Conservation (phyloP, 805 yeast species). For the Candida sanyiensis region DNA sequence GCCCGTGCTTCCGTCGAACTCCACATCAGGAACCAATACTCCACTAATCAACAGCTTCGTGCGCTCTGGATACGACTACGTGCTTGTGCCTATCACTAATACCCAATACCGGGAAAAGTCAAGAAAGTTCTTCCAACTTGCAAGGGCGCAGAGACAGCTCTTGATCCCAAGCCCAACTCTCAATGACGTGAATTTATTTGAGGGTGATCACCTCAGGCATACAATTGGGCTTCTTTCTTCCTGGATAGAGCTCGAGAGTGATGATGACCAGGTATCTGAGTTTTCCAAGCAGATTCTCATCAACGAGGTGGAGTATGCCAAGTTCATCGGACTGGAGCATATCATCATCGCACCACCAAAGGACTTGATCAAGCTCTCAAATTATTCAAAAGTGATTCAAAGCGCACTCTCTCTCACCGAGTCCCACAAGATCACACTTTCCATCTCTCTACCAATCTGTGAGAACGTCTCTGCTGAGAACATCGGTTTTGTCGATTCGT, state of each 20-base stretch:
- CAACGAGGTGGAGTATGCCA: conserved; percentile 55
- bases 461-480: conserved; percentile 34
- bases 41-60: conserved; percentile 25
- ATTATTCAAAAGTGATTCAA: conserved; percentile 40
- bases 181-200: conserved; percentile 37
- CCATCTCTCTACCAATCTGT: conserved; percentile 44
- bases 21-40: conserved; percentile 27
- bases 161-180: conserved; percentile 36
- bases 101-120: conserved; percentile 41
- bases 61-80: conserved; percentile 43
- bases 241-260: conserved; percentile 65
- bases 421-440: conserved; percentile 27
- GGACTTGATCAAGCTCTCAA: conserved; percentile 45
- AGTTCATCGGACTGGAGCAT: conserved; percentile 50
- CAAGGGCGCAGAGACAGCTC: conserved; percentile 23
- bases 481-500: conserved; percentile 32
- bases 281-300: conserved; percentile 51
- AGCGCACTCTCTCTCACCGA: conserved; percentile 30
- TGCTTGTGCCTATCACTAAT: conserved; percentile 52
- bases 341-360: conserved; percentile 62
- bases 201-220: conserved; percentile 36
- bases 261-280: conserved; percentile 42
- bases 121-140: conserved; percentile 32
- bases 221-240: conserved; percentile 56
- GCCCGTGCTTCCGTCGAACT: conserved; percentile 33